Evolutionary conservation across 2,329 filamentous ascomycete species (phyloP), one percentile per base, ranked within the genome.

Genomic region (Fusarium neocosmosporiellum): DNA sequence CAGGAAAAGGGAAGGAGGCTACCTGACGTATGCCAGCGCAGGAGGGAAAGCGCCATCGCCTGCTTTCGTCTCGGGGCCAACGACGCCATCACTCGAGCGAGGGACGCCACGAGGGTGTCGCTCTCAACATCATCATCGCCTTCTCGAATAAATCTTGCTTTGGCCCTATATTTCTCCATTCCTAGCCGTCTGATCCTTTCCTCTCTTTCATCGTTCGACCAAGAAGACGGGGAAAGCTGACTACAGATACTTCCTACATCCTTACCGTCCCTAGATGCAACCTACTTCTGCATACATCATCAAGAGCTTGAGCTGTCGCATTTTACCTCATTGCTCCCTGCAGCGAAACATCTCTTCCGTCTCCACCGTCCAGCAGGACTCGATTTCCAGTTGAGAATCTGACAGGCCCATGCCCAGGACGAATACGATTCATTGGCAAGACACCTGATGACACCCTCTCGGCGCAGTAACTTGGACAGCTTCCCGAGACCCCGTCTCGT

Each of bases 121-220:
- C 41, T 50, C 62, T 59, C 66, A 62, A 36, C 63, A 75, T 66
- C 70, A 73, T 69, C 72, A 69, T 71, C 72, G 43, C 60, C 70
- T 69, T 62, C 34, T 60, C 65, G 50, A 67, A 72, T 72, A 74
- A 74, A 75, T 73, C 72, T 73, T 74, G 70, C 61, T 74, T 70
- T 43, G 48, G 14, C 66, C 69, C 72, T 43, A 65, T 27, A 41
- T 55, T 39, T 55, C 37, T 33, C 33, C 34, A 37, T 31, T 24
- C 54, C 41, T 65, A 27, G 24, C 16, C 22, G 31, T 58, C 34
- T 31, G 46, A 50, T 39, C 54, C 22, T 57, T 37, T 39, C 54
- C 36, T 43, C 37, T 54, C 46, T 54, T 46, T 13, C 63, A 57
- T 43, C 50, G 20, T 53, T 58, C 33, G 31, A 43, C 54, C 37